Evolutionary conservation across 495 filamentous ascomycete genomes (phyloP).

Genomic region (Aspergillus incahuasiensis): DNA sequence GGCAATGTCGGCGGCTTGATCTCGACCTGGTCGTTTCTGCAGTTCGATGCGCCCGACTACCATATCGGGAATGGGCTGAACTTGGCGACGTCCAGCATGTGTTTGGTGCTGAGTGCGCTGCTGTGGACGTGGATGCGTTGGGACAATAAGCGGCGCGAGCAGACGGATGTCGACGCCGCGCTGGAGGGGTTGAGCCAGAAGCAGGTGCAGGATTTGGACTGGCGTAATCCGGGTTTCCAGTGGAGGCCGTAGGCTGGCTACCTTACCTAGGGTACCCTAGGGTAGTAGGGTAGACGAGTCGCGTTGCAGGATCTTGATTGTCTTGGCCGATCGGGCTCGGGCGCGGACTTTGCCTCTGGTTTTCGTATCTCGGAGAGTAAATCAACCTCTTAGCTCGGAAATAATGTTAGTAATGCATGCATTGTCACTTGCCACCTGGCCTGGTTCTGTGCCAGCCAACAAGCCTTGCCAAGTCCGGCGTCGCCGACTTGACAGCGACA

Average conservation of each 20-base stretch:
- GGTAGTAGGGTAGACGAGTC: too few species aligned
- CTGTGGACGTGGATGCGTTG: constrained; percentile 57
- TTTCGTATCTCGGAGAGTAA: too few species aligned
- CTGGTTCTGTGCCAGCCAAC: too few species aligned
- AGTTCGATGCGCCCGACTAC: constrained; percentile 62
- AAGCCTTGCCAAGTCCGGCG: not conserved
- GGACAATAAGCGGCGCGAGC: constrained; percentile 57
- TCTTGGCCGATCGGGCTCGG: too few species aligned
- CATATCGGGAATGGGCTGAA: constrained; percentile 71
- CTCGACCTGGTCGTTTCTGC: constrained; percentile 65
- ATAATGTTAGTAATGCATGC: not conserved
- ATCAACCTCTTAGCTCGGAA: too few species aligned
- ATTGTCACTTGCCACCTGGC: not conserved
- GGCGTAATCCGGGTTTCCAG: constrained; percentile 66
- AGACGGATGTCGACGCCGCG: constrained; percentile 48
- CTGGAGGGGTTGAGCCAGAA: constrained; percentile 49
- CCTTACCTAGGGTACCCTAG: too few species aligned
- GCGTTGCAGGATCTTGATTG: too few species aligned
- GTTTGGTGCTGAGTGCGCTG: constrained; percentile 42
- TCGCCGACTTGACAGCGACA: not conserved
- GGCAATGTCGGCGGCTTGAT: constrained; percentile 70
- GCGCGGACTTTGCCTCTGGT: too few species aligned
- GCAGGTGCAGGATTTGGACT: constrained; percentile 65
- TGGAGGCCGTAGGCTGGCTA: constrained; percentile 44
- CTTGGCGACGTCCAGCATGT: constrained; percentile 53